Percentiles rank a stretch among this genome's conserved stretches.
These are phyloP conservation scores for Trifolium repens DNA, from an alignment of 306 rosid genomes.

Conservation along the genomic window DNA sequence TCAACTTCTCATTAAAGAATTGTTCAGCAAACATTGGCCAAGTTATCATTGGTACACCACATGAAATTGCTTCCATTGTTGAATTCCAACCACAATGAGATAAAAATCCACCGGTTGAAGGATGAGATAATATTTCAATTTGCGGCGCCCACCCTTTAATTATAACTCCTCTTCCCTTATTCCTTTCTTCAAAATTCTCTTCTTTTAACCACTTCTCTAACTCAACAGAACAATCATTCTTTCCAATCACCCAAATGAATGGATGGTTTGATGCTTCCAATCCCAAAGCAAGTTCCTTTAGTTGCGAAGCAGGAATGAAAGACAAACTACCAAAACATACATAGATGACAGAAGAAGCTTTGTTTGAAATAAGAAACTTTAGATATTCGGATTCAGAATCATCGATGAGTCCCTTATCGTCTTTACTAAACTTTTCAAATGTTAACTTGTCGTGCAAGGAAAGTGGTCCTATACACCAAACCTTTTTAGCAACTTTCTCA, in stretches of 20 bases:
- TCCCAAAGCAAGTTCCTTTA: slow-evolving; percentile 62
- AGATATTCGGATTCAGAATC: slow-evolving; percentile 39
- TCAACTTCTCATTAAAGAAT: slow-evolving; percentile 50
- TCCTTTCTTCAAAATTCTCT: slow-evolving; percentile 55
- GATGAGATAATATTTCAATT: slow-evolving; percentile 57
- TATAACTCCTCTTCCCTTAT: slow-evolving; percentile 56
- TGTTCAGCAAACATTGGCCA: slow-evolving; percentile 80
- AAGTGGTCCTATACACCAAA: slow-evolving; percentile 85
- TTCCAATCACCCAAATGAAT: slow-evolving; percentile 72
- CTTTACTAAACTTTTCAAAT: slow-evolving; percentile 45
- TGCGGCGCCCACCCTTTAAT: slow-evolving; percentile 83
- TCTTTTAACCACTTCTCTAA: slow-evolving; percentile 64
- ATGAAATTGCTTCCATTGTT: slow-evolving; percentile 54
- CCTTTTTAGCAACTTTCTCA: slow-evolving; percentile 43
- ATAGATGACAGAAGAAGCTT: slow-evolving; percentile 63
- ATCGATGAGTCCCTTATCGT: slow-evolving; percentile 46
- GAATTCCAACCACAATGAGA: slow-evolving; percentile 90
- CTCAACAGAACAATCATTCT: slow-evolving; percentile 42
- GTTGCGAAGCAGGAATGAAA: slow-evolving; percentile 48
- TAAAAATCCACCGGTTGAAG: slow-evolving; percentile 61
- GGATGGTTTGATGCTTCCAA: slow-evolving; percentile 69
- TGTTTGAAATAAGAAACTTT: slow-evolving; percentile 53
- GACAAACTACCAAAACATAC: slow-evolving; percentile 70
- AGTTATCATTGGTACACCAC: slow-evolving; percentile 71
- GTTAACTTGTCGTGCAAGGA: slow-evolving; percentile 50